These are phyloP conservation scores for Epichloe scottii DNA, from an alignment of 2,329 filamentous ascomycete genomes.

Conservation along the genomic window DNA sequence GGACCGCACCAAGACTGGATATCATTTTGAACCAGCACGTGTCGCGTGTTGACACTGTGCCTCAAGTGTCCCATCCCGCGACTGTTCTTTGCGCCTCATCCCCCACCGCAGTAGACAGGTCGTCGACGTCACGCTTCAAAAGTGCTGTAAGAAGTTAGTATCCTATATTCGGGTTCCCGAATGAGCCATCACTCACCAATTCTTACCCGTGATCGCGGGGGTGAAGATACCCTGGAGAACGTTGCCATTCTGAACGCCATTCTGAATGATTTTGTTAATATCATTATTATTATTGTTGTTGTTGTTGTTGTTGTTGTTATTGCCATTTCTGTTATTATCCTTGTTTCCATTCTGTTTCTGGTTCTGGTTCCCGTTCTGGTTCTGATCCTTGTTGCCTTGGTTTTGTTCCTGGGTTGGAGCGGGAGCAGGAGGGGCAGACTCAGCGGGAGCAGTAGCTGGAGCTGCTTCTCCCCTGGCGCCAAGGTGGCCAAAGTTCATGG, in stretches of 20 bases:
- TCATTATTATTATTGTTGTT: not conserved
- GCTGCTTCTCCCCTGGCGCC: not conserved
- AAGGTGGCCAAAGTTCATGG: not conserved
- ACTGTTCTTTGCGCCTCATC: not conserved
- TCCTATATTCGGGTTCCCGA: not conserved
- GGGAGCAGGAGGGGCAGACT: not conserved
- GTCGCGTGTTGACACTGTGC: too few species aligned
- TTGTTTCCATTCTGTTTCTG: slow-evolving; percentile 6
- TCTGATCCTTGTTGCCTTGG: too few species aligned
- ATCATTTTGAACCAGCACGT: too few species aligned
- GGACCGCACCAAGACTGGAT: too few species aligned
- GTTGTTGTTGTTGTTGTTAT: not conserved
- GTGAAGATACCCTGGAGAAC: slow-evolving; percentile 8
- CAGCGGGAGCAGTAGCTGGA: not conserved
- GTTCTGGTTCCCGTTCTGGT: too few species aligned
- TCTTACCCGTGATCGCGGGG: slow-evolving; percentile 11
- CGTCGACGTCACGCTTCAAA: slow-evolving; percentile 21
- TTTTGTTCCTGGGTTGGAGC: not conserved
- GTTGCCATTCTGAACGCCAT: slow-evolving; percentile 6
- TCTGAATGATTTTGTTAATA: slow-evolving; percentile 4
- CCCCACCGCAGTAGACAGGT: slow-evolving; percentile 12
- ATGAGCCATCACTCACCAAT: slow-evolving; percentile 7
- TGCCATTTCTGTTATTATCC: not conserved
- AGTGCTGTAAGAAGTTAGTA: not conserved
- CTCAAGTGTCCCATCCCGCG: not conserved